phyloP scores from a whole-genome alignment of 805 yeast species.

The Schwanniomyces occidentalis region DNA sequence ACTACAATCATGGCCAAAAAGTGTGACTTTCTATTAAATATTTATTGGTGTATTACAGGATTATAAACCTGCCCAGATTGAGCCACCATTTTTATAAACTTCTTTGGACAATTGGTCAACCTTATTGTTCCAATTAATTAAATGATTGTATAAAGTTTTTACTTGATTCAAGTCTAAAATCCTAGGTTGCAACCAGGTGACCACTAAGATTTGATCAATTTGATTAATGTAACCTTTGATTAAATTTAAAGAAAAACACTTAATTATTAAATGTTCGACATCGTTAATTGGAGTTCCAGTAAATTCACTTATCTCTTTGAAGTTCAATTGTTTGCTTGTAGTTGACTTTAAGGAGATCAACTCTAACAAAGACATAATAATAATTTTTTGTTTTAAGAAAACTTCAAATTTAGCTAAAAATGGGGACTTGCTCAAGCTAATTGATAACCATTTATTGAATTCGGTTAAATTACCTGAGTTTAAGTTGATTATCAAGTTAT shows the following conservation, averaged over 20 bases:
- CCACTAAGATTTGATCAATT: conserved; percentile 71
- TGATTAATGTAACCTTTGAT: conserved; percentile 91
- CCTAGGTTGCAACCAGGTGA: conserved; percentile 96
- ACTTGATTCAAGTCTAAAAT: conserved; percentile 84
- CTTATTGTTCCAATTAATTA: conserved; percentile 74
- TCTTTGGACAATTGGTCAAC: conserved; percentile 59
- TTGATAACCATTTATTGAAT: conserved; percentile 54
- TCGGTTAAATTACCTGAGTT: conserved; percentile 74
- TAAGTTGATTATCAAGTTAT: conserved; percentile 65
- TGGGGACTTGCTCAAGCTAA: conserved; percentile 46
- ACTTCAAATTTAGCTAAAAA: conserved; percentile 56
- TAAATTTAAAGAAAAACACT: conserved; percentile 80
- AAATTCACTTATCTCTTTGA: conserved; percentile 63
- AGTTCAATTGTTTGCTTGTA: conserved; percentile 69
- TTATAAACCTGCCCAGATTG: conserved; percentile 41
- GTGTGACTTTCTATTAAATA: too few relatives aligned
- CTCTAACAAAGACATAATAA: conserved; percentile 89
- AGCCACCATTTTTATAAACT: conserved; percentile 39
- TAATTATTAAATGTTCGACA: conserved; percentile 90
- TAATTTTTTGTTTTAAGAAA: conserved; percentile 84
- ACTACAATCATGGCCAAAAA: too few relatives aligned
- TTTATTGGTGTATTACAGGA: too few relatives aligned
- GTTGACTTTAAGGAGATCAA: conserved; percentile 76
- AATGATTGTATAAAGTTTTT: conserved; percentile 67
- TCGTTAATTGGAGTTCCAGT: conserved; percentile 70